Evolutionary conservation across 805 yeast genomes (phyloP), one percentile per base, ranked within the genome.

Genomic region (Kluyveromyces starmeri): DNA sequence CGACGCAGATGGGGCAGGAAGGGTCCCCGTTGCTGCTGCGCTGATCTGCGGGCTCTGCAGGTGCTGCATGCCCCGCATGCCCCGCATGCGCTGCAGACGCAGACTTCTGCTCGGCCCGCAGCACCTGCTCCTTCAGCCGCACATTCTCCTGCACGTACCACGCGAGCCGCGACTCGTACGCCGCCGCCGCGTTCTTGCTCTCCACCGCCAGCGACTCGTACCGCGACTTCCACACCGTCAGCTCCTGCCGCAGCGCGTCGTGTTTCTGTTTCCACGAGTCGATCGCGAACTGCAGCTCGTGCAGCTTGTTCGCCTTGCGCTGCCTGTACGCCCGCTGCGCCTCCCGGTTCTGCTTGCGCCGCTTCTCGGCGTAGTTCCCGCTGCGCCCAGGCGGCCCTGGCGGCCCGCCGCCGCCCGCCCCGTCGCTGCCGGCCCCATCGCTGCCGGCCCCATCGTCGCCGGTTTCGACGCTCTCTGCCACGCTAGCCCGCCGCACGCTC

Each of bases 271-370:
- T 71, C 74, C 82, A 37, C 2, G 42, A 38, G 5, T 44, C 46
- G 9, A 54, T 46, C 2, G 44, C 34, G 7, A 69, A 72, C 53
- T 84, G 95, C 36, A 88, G 64, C 51, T 82, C 94, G 39, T 75
- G 75, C 6, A 85, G 83, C 34, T 86, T 62, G 20, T 82, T 81
- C 13, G 95, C 94, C 47, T 94, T 64, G 44, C 95, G 68, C 55
- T 85, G 94, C 44, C 96, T 64, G 61, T 84, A 83, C 2, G 96
- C 94, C 38, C 95, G 54, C 64, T 88, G 94, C 15, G 96, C 95
- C n/a, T 92, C 94, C 39, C 96, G 64, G 53, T 86, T 86, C 57
- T 83, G 96, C 3, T 94, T 94, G 58, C 84, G 84, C 35, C 95
- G 64, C 55, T 83, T 83, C 15, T 80, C 75, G 1, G 88, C 86